Percentiles rank a stretch among this genome's conserved stretches.
Conservation (phyloP, 805 yeast species). For the Zygosaccharomyces bailii region DNA sequence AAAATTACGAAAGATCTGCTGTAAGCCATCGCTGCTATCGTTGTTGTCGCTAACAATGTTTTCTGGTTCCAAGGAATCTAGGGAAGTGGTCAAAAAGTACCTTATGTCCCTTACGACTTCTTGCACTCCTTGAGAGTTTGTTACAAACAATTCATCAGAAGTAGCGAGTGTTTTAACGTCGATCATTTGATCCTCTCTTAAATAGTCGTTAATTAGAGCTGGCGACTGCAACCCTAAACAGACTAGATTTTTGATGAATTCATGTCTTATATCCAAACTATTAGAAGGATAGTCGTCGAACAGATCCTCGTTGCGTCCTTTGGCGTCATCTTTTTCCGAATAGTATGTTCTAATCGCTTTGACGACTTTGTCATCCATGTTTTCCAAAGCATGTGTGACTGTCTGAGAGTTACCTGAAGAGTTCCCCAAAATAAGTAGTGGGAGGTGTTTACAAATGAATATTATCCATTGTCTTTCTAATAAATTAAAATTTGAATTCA, state of each 20-base stretch:
- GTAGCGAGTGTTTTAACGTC: conserved; percentile 35
- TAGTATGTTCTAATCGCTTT: conserved; percentile 36
- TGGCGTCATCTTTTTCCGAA: conserved; percentile 35
- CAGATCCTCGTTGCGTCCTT: conserved; percentile 44
- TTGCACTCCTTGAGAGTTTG: conserved; percentile 32
- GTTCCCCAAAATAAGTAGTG: conserved; percentile 40
- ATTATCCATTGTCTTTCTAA: conserved; percentile 43
- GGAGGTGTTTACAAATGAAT: conserved; percentile 46
- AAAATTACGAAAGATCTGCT: conserved; percentile 48
- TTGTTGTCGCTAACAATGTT: conserved; percentile 41
- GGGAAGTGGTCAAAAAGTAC: conserved; percentile 25
- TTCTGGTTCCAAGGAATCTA: conserved; percentile 31
- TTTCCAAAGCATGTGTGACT: conserved; percentile 27
- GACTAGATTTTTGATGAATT: conserved; percentile 45
- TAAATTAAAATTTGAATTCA: conserved; percentile 34
- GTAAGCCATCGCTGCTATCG: conserved; percentile 53
- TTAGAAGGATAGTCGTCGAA: conserved; percentile 50
- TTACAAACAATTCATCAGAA: conserved; percentile 36
- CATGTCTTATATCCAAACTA: conserved; percentile 48
- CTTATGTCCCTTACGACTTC: conserved; percentile 35
- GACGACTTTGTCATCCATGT: conserved; percentile 31
- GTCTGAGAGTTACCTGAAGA: conserved; percentile 27
- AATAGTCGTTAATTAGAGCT: conserved; percentile 32
- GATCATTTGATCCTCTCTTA: conserved; percentile 41
- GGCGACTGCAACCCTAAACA: conserved; percentile 40